Base-by-base conservation (phyloP, 1,139 yeast species). In the Nakaseomyces kungkrabaensis region DNA sequence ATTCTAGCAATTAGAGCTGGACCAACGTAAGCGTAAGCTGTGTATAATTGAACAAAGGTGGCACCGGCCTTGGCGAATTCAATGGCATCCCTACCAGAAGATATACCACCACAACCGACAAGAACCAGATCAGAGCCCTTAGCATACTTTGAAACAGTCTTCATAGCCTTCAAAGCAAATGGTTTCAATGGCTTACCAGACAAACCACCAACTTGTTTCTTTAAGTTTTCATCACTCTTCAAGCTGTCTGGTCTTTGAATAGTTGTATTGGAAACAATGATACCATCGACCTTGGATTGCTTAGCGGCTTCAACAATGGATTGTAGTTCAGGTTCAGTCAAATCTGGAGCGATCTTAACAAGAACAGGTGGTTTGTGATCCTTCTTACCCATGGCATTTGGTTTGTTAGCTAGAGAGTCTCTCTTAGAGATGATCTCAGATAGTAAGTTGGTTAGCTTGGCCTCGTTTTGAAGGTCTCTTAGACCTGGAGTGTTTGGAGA, bases 401-500 rank as follows among this genome's bases (percentile, higher is more conserved):
- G 57, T 33, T 66, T 63, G 13, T 76, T 72, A 46, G 78, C 66
- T 22, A 79, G 68, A 0, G 62, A 54, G 54, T 82, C 71, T 66
- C 90, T 75, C 62, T 81, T 83, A 1, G 68, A 63, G 8, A 82
- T 84, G 43, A 84, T 85, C n/a, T 81, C 72, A 3, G 77, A 70
- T 58, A 90, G 73, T 58, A 90, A 72, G 41, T 74, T 73, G 8
- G 88, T 78, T 52, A 90, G 75, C 64, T 84, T 85, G 54, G 74
- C 75, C 60, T 87, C 96, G 53, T 72, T 78, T 70, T 90, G 98
- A 56, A 90, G 75, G 58, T 82, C 88, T 61, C 97, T 79, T 56
- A 90, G 75, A 1, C 97, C 97, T 1, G 97, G 97, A 1, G 97
- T 92, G 65, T 90, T 90, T 53, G 98, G 98, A 47, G 95, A 85